Conservation (phyloP, 768 basidiomycete genomes). For the Pisolithus tinctorius region DNA sequence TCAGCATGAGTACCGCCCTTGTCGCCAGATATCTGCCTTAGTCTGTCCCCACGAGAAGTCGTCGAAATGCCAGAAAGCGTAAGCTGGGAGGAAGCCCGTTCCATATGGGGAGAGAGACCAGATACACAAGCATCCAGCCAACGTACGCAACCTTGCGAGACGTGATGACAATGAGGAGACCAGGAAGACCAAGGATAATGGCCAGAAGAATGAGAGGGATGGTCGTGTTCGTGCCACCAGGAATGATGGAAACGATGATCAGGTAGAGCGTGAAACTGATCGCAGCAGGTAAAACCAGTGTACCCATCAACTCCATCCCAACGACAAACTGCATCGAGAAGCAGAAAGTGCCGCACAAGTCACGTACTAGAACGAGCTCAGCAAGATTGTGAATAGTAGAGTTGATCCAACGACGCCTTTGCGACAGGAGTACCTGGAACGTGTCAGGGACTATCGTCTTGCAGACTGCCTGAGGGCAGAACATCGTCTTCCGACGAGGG, state of each 20-base stretch:
- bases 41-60: constrained; percentile 99
- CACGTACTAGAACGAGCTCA: constrained; percentile 91
- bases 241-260: constrained; percentile 82
- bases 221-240: constrained; percentile 67
- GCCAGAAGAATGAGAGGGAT: constrained; percentile 91
- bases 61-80: constrained; percentile 99
- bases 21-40: constrained; percentile 70
- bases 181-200: constrained; percentile 93
- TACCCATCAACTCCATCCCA: constrained; percentile 96
- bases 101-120: constrained; percentile 92
- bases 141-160: constrained; percentile 90
- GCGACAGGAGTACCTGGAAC: constrained; percentile 87
- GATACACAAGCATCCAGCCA: constrained; percentile 96
- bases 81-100: constrained; percentile 94
- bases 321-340: constrained; percentile 99
- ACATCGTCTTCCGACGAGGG: constrained; percentile 98
- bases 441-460: constrained; percentile 98
- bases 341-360: constrained; percentile 99
- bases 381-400: constrained; percentile 96
- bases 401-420: constrained; percentile 99
- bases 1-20: constrained; percentile 71
- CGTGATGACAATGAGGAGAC: constrained; percentile 92
- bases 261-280: constrained; percentile 96
- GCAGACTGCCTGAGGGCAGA: constrained; percentile 98
- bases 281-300: constrained; percentile 92